Evolutionary conservation across 352 stramenopile genomes (phyloP).

Genomic region (Phytophthora pseudosyringae): DNA sequence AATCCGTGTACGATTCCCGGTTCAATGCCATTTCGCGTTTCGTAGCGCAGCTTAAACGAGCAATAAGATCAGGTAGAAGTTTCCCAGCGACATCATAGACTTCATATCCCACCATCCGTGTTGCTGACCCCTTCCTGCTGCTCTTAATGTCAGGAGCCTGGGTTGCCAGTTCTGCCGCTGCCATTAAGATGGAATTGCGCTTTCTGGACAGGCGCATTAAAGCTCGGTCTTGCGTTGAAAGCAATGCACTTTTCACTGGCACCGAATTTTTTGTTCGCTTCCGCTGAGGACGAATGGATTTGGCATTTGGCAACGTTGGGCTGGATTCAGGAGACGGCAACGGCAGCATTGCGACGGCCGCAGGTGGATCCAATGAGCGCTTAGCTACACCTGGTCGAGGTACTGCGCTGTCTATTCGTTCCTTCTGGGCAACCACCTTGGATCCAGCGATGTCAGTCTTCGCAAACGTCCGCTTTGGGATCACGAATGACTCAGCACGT

Average conservation of each 20-base stretch:
- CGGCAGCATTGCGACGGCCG: neutral
- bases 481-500: conserved; percentile 30
- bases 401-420: neutral
- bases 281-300: conserved; percentile 4
- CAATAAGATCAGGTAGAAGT: conserved; percentile 35
- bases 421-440: neutral
- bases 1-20: conserved; percentile 22
- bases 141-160: conserved; percentile 4
- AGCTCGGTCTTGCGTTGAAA: conserved; percentile 44
- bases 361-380: neutral
- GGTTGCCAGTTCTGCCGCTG: conserved; percentile 26
- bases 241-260: conserved; percentile 29
- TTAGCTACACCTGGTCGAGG: conserved; percentile 3
- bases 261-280: conserved; percentile 60
- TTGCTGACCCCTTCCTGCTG: conserved; percentile 4
- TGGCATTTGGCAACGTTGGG: conserved; percentile 5
- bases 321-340: conserved; percentile 17
- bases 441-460: conserved; percentile 7
- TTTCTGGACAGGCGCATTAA: conserved; percentile 63
- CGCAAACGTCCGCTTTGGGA: conserved; percentile 32
- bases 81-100: conserved; percentile 39
- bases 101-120: conserved; percentile 39
- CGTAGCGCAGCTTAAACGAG: conserved; percentile 38
- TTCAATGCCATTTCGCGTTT: conserved; percentile 36
- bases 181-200: conserved; percentile 60